Conservation (phyloP, 306 rosid genomes). For the Glycine soja region DNA sequence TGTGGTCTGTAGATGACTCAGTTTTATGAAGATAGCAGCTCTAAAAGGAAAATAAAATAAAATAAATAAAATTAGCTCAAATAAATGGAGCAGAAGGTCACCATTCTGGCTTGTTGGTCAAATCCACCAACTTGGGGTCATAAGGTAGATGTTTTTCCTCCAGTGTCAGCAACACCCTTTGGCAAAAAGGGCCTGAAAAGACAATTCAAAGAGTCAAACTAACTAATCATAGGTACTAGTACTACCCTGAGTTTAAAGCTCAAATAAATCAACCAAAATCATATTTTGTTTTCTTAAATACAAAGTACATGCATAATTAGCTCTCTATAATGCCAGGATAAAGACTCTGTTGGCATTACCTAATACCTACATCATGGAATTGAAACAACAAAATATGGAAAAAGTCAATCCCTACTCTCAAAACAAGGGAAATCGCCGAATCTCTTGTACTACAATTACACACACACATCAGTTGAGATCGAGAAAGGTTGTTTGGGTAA, state of each 20-base stretch:
- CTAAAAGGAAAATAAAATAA: background rate
- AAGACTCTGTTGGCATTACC: background rate
- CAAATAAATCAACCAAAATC: conserved; percentile 25
- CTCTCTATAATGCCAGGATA: conserved; percentile 7
- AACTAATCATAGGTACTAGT: background rate
- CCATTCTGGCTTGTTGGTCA: conserved; percentile 90
- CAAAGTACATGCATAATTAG: conserved; percentile 12
- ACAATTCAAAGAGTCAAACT: conserved; percentile 22
- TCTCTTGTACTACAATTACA: background rate
- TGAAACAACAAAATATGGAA: conserved; percentile 8
- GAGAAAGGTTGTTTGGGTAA: too few relatives aligned
- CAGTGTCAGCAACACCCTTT: conserved; percentile 84
- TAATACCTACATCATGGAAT: conserved; percentile 1
- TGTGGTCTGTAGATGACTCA: background rate
- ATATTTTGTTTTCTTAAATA: conserved; percentile 4
- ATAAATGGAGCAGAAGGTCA: conserved; percentile 49
- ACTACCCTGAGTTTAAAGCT: conserved; percentile 12
- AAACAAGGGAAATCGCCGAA: background rate
- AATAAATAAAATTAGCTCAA: too few relatives aligned
- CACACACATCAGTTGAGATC: background rate
- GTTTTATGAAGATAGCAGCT: conserved; percentile 1
- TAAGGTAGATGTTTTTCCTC: conserved; percentile 92
- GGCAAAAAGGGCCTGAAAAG: conserved; percentile 84
- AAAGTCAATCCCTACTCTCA: background rate
- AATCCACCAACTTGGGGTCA: conserved; percentile 82